Evolutionary conservation across 306 rosid species (phyloP).

Genomic region (Rubus parviflorus): DNA sequence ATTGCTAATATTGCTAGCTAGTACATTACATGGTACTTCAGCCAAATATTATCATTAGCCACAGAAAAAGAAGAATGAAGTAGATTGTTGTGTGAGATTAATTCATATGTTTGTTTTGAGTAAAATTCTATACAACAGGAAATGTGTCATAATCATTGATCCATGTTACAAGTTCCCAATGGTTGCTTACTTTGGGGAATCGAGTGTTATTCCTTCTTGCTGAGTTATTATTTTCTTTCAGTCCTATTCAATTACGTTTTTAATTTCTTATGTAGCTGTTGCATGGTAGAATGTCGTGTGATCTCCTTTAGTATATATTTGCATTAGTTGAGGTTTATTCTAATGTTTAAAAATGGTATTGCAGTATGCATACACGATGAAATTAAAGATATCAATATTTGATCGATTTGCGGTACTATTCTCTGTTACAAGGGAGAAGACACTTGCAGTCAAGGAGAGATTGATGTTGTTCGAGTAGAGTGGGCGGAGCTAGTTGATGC

Average conservation of each 20-base stretch:
- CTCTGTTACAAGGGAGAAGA: slow-evolving; percentile 51
- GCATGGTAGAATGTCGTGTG: neutral
- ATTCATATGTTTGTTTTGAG: too few relatives aligned
- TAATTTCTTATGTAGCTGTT: slow-evolving; percentile 6
- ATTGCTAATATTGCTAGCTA: neutral
- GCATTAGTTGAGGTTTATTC: neutral
- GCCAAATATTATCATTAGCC: neutral
- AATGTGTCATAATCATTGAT: neutral
- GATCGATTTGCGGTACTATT: slow-evolving; percentile 62
- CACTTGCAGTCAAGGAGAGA: too few relatives aligned
- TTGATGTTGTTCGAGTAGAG: too few relatives aligned
- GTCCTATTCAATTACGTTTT: slow-evolving; percentile 1
- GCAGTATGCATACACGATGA: slow-evolving; percentile 66
- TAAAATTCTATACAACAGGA: neutral
- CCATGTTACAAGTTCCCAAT: slow-evolving; percentile 8
- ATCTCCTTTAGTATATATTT: neutral
- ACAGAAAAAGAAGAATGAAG: neutral
- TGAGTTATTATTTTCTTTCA: slow-evolving; percentile 14
- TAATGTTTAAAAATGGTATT: slow-evolving; percentile 31
- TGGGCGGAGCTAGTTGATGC: too few relatives aligned
- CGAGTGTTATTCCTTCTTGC: neutral
- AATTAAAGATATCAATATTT: slow-evolving; percentile 36
- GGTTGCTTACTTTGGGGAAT: neutral
- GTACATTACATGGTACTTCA: neutral
- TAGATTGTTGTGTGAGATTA: too few relatives aligned